Evolutionary conservation across 306 rosid genomes (phyloP).

Genomic region (Castanea mollissima): DNA sequence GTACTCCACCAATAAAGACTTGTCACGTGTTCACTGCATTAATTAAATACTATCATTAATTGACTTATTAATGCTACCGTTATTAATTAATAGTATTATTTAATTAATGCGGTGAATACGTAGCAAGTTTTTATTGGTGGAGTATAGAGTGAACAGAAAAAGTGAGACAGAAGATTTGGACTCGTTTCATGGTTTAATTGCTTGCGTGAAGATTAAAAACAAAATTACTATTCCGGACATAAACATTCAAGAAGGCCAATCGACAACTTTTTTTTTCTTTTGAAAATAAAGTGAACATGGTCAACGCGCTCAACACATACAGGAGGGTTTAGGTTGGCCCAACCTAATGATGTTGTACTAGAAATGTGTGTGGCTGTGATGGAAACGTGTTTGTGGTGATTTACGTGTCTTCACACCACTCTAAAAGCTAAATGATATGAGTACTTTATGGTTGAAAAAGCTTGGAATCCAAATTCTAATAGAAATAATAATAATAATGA

Average conservation of each 20-base stretch:
- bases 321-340: background rate
- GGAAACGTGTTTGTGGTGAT: background rate
- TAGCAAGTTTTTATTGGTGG: no score
- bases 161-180: no score
- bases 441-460: no score
- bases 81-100: no score
- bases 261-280: background rate
- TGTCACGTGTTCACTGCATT: no score
- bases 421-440: background rate
- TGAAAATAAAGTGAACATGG: background rate
- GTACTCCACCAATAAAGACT: no score
- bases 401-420: background rate
- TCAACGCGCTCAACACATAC: conserved; percentile 11
- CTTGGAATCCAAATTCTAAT: background rate
- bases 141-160: no score
- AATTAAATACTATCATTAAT: no score
- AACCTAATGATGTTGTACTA: conserved; percentile 6
- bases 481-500: background rate
- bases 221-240: background rate
- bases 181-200: no score
- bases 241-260: background rate
- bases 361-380: background rate
- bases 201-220: no score
- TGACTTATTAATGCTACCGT: no score
- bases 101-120: no score